Evolutionary conservation across 805 yeast species (phyloP).

Genomic region (Blastobotrys attinorum): DNA sequence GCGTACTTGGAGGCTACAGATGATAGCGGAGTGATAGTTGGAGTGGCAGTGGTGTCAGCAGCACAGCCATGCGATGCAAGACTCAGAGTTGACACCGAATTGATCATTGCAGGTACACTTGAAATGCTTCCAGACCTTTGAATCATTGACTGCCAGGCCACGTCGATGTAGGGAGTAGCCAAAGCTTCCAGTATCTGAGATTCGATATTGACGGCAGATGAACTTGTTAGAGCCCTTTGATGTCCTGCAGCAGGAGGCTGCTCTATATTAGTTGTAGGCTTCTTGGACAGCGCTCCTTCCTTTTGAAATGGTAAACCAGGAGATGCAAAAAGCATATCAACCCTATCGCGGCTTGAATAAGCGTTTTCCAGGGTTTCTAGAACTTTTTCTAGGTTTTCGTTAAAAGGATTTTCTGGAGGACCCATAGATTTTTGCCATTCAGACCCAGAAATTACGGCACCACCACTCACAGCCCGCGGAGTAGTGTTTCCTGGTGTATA

Average conservation of each 20-base stretch:
- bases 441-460: no score
- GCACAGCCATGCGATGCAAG: constrained; percentile 11
- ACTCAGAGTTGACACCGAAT: constrained; percentile 16
- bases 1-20: constrained; percentile 51
- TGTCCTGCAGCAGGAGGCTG: neutral
- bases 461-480: neutral
- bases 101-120: constrained; percentile 43
- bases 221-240: constrained; percentile 7
- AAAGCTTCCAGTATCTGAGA: constrained; percentile 21
- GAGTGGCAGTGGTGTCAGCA: constrained; percentile 4
- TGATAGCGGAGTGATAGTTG: constrained; percentile 49
- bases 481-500: neutral
- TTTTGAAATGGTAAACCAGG: no score
- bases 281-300: neutral
- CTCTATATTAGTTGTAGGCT: neutral
- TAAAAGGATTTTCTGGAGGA: neutral
- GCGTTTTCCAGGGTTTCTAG: constrained; percentile 4
- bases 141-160: constrained; percentile 11
- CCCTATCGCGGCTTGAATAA: neutral
- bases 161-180: constrained; percentile 25
- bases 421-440: no score
- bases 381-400: neutral
- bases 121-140: constrained; percentile 6
- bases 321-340: neutral
- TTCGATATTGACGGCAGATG: constrained; percentile 5